These are phyloP conservation scores for Fusarium tjaetaba DNA, from an alignment of 2,329 filamentous ascomycete genomes.

Conservation along the genomic window DNA sequence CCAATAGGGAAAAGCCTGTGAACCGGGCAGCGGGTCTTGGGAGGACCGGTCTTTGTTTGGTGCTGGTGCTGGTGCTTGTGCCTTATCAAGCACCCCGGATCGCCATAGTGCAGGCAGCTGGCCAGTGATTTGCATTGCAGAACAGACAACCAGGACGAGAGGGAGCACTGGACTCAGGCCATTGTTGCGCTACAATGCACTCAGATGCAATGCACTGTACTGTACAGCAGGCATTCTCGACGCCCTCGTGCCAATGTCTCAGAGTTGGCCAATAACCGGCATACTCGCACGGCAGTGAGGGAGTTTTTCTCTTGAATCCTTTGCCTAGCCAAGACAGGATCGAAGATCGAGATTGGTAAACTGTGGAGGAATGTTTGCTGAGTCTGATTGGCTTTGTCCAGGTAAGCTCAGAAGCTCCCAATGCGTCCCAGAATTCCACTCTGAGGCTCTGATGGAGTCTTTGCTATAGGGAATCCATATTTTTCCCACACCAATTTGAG, in stretches of 20 bases:
- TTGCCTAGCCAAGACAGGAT: constrained; percentile 31
- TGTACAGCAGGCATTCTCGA: background rate
- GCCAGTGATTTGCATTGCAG: constrained; percentile 2
- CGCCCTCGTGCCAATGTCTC: constrained; percentile 26
- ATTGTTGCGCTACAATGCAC: constrained; percentile 5
- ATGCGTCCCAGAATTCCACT: constrained; percentile 31
- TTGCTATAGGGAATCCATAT: constrained; percentile 13
- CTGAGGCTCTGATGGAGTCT: constrained; percentile 14
- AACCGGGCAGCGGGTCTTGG: constrained; percentile 26
- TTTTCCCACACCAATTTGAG: constrained; percentile 1
- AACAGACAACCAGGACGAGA: background rate
- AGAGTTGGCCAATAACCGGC: constrained; percentile 12
- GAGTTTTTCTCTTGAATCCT: constrained; percentile 12
- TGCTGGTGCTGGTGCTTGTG: constrained; percentile 20
- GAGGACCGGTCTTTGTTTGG: constrained; percentile 15
- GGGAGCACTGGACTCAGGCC: background rate
- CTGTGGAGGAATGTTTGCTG: constrained; percentile 31
- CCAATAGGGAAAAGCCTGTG: constrained; percentile 19
- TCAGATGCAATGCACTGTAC: background rate
- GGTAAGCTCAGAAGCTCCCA: constrained; percentile 34
- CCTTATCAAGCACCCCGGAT: constrained; percentile 41
- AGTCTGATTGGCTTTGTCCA: constrained; percentile 35
- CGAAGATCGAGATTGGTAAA: constrained; percentile 32
- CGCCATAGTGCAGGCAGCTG: constrained; percentile 36
- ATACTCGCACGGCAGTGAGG: constrained; percentile 26